Evolutionary conservation across 164 flowering plant genomes (phyloP).

Genomic region (Stephania japonica): DNA sequence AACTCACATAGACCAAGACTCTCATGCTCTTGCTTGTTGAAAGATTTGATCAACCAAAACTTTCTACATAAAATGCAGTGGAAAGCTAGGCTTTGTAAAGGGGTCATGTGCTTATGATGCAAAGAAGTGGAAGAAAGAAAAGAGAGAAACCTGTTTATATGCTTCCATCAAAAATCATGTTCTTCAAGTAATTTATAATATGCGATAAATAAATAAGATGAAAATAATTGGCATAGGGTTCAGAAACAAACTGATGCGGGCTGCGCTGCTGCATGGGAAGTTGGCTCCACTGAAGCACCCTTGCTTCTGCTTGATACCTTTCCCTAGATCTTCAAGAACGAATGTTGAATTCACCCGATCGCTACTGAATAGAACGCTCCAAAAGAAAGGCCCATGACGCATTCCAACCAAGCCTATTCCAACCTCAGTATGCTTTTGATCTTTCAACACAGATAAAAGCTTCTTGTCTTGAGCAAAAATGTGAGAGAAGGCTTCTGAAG

Average conservation of each 20-base stretch:
- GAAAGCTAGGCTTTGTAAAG: not conserved
- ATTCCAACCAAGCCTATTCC: constrained; percentile 60
- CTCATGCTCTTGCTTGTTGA: not conserved
- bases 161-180: not conserved
- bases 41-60: not conserved
- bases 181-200: not conserved
- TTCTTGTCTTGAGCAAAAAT: constrained; percentile 41
- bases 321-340: constrained; percentile 68
- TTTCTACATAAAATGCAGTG: not conserved
- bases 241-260: constrained; percentile 3
- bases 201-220: constrained; percentile 12
- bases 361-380: constrained; percentile 70
- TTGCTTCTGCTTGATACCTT: constrained; percentile 65
- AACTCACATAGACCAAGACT: no score
- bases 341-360: constrained; percentile 60
- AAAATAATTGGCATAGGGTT: constrained; percentile 1
- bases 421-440: constrained; percentile 50
- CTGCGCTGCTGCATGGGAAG: constrained; percentile 43
- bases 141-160: not conserved
- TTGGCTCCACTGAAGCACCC: constrained; percentile 77
- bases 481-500: constrained; percentile 48
- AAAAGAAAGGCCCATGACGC: constrained; percentile 58
- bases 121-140: not conserved
- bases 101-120: not conserved
- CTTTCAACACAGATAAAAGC: constrained; percentile 39